Evolutionary conservation across 2,329 filamentous ascomycete species (phyloP), one percentile per base, ranked within the genome.

Genomic region (Clarireedia homoeocarpa): DNA sequence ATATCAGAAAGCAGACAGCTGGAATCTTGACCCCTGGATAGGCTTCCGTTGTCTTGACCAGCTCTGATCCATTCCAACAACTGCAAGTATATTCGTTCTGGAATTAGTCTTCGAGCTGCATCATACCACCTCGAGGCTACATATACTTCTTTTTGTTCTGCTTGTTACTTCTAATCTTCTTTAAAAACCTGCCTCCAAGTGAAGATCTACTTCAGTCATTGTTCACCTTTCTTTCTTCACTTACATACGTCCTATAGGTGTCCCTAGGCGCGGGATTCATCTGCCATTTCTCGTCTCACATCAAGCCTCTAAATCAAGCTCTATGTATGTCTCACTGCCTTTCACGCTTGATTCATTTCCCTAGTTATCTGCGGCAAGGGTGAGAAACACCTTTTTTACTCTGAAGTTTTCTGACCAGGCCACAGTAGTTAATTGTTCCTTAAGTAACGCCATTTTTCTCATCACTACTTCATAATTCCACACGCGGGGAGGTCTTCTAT

Each of bases 281-380:
- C 7, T 24, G 27, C 7, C 5, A 17, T 45, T 15, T 20, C 30
- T 27, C 42, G 24, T 26, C 20, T 36, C 17, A 17, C 44, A 6
- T 45, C 15, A 51, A 23, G 20, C 24, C 14, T 15, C 27, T 38
- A 9, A 20, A 26, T 17, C 24, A 50, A 20, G 24, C 39, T 27
- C 46, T 42, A 3, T 51, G 53, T 55, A 51, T 36, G 53, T 55
- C 50, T 50, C 36, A 50, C 4, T 40, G 6, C 26, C 9, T 34
- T 9, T 5, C 12, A 24, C 23, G 6, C 10, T 49, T 36, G 9
- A n/a, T n/a, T 30, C 3, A 3, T n/a, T 27, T 44, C 30, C 7
- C 36, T 50, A 24, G 36, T 54, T 7, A 44, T 9, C 30, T 54
- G 36, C 46, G 30, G 17, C 24, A 44, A 12, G n/a, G 17, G 23